A percentile compares a stretch with the other conserved stretches of the same genome.
phyloP scores from a whole-genome alignment of 805 yeast species.

The Spathaspora boniae region DNA sequence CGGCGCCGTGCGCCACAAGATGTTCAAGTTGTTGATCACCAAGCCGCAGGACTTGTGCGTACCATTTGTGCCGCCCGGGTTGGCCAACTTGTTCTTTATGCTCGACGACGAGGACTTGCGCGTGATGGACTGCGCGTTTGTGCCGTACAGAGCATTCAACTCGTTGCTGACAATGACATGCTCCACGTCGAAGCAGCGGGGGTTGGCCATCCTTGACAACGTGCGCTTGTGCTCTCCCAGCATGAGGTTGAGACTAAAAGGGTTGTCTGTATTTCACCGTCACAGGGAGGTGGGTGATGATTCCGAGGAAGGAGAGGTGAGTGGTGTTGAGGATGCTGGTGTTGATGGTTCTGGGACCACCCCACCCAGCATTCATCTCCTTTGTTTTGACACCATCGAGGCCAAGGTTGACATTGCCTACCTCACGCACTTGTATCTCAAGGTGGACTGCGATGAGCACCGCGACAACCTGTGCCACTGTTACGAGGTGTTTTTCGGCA shows the following conservation, averaged over 20 bases:
- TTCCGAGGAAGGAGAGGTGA: too few species aligned
- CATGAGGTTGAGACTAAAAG: constrained; percentile 22
- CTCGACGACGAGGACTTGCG: constrained; percentile 26
- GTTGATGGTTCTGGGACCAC: not conserved
- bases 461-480: constrained; percentile 22
- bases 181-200: constrained; percentile 29
- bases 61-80: constrained; percentile 23
- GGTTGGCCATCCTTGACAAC: constrained; percentile 23
- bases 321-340: not conserved
- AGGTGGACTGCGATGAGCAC: constrained; percentile 29
- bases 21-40: constrained; percentile 30
- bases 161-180: constrained; percentile 27
- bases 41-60: constrained; percentile 17
- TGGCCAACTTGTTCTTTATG: constrained; percentile 32
- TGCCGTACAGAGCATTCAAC: constrained; percentile 20
- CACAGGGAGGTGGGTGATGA: constrained; percentile 21
- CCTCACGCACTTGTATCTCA: constrained; percentile 22
- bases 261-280: constrained; percentile 30
- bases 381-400: constrained; percentile 17
- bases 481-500: constrained; percentile 24
- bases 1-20: constrained; percentile 21
- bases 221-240: constrained; percentile 18
- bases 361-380: too few species aligned
- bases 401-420: constrained; percentile 22
- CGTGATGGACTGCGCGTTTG: constrained; percentile 14